Percentiles rank a stretch among this genome's conserved stretches.
Conservation (phyloP, 2,329 filamentous ascomycete species). For the Calonectria honghensis region DNA sequence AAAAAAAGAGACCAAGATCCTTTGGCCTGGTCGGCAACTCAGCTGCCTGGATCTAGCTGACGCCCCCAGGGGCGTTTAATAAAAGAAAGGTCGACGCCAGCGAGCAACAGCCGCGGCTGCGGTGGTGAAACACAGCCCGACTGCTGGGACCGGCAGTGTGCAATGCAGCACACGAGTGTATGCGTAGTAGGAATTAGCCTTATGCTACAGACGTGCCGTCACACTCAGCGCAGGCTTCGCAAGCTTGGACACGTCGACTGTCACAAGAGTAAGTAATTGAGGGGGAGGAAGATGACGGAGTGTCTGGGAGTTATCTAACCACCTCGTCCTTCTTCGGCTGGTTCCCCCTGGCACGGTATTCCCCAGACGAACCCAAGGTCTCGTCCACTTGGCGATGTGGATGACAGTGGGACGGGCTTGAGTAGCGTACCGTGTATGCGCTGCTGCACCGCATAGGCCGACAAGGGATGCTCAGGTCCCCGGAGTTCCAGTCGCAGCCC, state of each 20-base stretch:
- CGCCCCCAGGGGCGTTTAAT: slow-evolving; percentile 32
- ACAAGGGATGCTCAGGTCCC: slow-evolving; percentile 14
- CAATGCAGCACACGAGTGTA: slow-evolving; percentile 13
- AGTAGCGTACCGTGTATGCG: neutral
- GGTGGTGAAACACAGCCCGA: slow-evolving; percentile 40
- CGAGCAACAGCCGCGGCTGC: slow-evolving; percentile 29
- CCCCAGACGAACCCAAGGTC: slow-evolving; percentile 15
- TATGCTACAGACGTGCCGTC: slow-evolving; percentile 19
- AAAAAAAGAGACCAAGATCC: neutral
- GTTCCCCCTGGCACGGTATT: slow-evolving; percentile 4
- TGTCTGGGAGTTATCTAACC: slow-evolving; percentile 24
- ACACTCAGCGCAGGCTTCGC: slow-evolving; percentile 17
- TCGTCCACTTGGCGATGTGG: slow-evolving; percentile 37
- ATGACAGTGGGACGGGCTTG: slow-evolving; percentile 16
- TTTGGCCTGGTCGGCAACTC: slow-evolving; percentile 9
- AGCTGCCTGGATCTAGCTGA: slow-evolving; percentile 32
- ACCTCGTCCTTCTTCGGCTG: neutral
- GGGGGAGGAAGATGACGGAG: neutral
- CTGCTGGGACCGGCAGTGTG: slow-evolving; percentile 22
- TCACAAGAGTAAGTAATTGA: neutral
- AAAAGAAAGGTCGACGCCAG: slow-evolving; percentile 28
- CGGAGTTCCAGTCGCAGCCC: slow-evolving; percentile 29
- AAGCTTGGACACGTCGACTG: slow-evolving; percentile 23
- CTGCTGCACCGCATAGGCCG: slow-evolving; percentile 27
- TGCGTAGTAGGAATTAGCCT: slow-evolving; percentile 23